Base-by-base conservation (phyloP, 495 filamentous ascomycete genomes). In the Emericellopsis terricola region DNA sequence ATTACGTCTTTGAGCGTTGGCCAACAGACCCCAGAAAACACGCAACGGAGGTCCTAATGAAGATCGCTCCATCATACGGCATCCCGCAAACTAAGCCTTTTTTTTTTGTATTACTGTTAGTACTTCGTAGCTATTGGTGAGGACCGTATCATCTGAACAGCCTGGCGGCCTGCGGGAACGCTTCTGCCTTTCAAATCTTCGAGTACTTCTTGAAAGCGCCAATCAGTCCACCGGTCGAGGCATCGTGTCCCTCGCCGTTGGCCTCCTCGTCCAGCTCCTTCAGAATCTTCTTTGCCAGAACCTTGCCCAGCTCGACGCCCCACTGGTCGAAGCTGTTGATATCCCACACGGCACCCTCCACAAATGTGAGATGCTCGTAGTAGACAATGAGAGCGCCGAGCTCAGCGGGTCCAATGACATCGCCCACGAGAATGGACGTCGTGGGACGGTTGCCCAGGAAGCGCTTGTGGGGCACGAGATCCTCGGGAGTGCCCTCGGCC, bases 321-420 rank as follows among this genome's bases (percentile, higher is more conserved):
- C 89, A 96, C 60, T 97, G 89, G 64, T 97, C 89, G 53, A 96
- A 97, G 45, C 73, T 80, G 72, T 97, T 97, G 68, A 97, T 94
- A 60, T 96, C 91, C 89, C 89, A 97, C 44, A 96, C 58, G 19
- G 83, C 91, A 45, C 89, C 89, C 59, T 97, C 89, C 24, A 83
- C 93, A 64, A 97, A 96, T 39, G 89, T 96, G 30, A 94, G 51
- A 59, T 97, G 89, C 65, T 97, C 89, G 57, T 97, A 97, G 71
- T 94, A 97, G 33, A 81, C 84, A 54, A 97, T 97, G 41, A 97
- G 61, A 17, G 89, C 89, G 46, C 89, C 89, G 37, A 97, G 71
- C 39, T 92, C 85, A 7, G 73, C 77, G 11, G 89, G 89, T 8
- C 91, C 94, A 49, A 97, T 94, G 60, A 85, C 81, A 37, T 48